Conservation (phyloP, 169 alveolate genomes). For the Cryptosporidium xiaoi region DNA sequence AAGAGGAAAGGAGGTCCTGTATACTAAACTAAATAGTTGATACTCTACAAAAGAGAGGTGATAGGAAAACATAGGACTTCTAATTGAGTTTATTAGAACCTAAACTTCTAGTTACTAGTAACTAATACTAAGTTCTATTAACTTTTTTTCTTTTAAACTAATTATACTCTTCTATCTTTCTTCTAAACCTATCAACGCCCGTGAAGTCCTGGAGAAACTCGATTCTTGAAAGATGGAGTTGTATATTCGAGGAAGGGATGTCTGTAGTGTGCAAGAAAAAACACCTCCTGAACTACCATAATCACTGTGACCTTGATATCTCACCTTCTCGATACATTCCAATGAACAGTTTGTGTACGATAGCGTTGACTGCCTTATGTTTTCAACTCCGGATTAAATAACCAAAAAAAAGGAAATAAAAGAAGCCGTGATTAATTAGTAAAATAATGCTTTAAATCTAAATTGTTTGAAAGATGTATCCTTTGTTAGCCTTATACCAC, state of each 20-base stretch:
- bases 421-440: neutral
- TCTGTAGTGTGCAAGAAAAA: no score
- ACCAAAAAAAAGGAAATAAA: no score
- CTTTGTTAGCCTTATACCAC: no score
- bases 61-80: neutral
- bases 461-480: no score
- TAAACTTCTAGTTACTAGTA: slow-evolving; percentile 14
- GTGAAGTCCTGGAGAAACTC: no score
- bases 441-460: neutral
- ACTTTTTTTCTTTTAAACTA: neutral
- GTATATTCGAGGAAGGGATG: neutral
- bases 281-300: no score
- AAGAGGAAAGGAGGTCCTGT: slow-evolving; percentile 88
- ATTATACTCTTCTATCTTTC: neutral
- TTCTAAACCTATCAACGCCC: neutral
- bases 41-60: no score
- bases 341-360: no score
- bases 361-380: no score
- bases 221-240: neutral
- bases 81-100: neutral
- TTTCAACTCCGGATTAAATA: no score
- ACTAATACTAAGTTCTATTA: neutral
- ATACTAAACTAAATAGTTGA: slow-evolving; percentile 5
- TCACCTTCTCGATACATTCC: no score
- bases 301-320: no score